Base-by-base conservation (phyloP, 2,329 filamentous ascomycete genomes). In the Capronia epimyces region DNA sequence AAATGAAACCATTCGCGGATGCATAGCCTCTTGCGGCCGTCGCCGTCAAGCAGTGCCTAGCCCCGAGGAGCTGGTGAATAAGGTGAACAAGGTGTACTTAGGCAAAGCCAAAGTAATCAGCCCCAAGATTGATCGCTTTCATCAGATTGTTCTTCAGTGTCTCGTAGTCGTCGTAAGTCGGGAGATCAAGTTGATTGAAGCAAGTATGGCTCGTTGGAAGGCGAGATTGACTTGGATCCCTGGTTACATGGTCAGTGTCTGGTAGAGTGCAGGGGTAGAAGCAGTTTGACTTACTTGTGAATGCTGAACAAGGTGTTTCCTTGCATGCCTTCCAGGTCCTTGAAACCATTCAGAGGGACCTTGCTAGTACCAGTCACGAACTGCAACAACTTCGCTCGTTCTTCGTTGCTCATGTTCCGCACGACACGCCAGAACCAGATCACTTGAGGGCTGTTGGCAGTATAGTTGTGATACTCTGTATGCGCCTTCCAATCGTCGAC, bases 381-480 rank as follows among this genome's bases (percentile, higher is more conserved):
- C 66, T 98, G 93, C 39, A 98, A 79, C 56, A 98, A 75, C 71
- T 98, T 98, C 62, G 93, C 93, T 54, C 89, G 87, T 72, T 98
- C 94, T 73, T 98, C 94, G 73, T 97, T 97, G 75, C 97, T 94
- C 65, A 96, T 98, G 3, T 90, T 95, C 62, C 93, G 84, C 37
- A 98, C 83, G 21, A 93, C 93, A 64, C 94, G 86, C 93, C 93
- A 98, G 81, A 98, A 98, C 93, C 93, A 98, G 68, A 97, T 90
- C 53, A 98, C 95, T 67, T 98, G 94, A 39, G 89, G 87, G 2
- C 93, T 96, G 0, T 90, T 91, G 25, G 88, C 85, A 3, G 82
- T 89, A 73, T 98, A 98, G 70, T 97, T 97, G 71, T 97, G 91
- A 64, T 98, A 97, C 66, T 98, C 94, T 1, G 91, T 95, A 71